Base-by-base conservation (phyloP, 495 filamentous ascomycete genomes). In the Podospora sp. region DNA sequence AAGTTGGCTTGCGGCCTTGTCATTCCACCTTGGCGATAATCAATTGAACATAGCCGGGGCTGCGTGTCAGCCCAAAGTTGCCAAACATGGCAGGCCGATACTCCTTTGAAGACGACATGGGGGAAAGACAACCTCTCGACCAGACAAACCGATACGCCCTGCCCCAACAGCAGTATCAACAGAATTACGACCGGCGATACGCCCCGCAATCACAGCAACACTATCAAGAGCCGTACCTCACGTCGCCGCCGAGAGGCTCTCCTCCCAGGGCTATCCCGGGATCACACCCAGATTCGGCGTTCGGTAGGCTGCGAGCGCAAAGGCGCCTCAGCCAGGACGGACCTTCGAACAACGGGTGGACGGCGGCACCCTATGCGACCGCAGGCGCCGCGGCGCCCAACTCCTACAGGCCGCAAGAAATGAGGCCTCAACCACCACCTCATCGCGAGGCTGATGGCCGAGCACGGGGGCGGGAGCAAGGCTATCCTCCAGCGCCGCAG, bases 211-310 rank as follows among this genome's bases (percentile, higher is more conserved):
- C 55, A 40, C 74, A 65, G 24, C 72, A 53, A 25, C 70, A 70
- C 21, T 62, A 77, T 59, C 63, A 69, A 46, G 70, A 73, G 12
- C 63, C 70, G 22, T 69, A 71, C 62, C 35, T 53, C 52, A 16
- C 60, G 57, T 67, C 74, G 5, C 73, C 78, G 8, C 46, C 76
- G 25, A 26, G 21, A 26, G 21, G 21, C 26, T 59, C 56, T 16
- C 64, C 60, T 22, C 36, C 60, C 21, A 65, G 73, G 55, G 49
- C 69, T 53, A 62, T 65, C 6, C 77, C 81, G 8, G 68, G 77
- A 24, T 76, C 76, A 51, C 83, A 81, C 66, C 80, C 81, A 27
- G 80, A 81, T 35, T 79, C 80, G 24, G 60, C 79, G 16, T 83
- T 81, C 66, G 75, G 77, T 61, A 72, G 71, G 62, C 70, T 82